Percentiles rank a stretch among this genome's conserved stretches.
Evolutionary conservation across 371 early-diverging fungal genomes (phyloP).

Genomic region (Mucor velutinosus): DNA sequence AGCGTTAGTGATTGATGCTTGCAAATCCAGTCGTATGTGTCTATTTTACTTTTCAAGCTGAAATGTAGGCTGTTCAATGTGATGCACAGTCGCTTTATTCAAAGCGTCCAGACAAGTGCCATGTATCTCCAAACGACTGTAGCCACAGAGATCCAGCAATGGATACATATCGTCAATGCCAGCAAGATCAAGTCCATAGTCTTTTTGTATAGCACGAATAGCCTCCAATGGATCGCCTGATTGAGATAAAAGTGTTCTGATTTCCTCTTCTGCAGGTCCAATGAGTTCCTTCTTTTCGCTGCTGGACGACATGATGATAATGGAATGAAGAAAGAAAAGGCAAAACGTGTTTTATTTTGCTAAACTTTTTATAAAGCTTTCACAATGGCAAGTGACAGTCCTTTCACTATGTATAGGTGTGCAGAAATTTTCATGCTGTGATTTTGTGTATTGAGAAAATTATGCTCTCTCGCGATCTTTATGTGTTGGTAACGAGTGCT

Average conservation of each 20-base stretch:
- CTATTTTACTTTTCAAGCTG: conserved; percentile 46
- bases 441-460: no score
- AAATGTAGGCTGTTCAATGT: conserved; percentile 43
- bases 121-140: conserved; percentile 59
- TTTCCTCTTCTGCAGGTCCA: conserved; percentile 40
- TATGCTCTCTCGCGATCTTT: no score
- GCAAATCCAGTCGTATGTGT: no score
- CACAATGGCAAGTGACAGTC: neutral
- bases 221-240: conserved; percentile 44
- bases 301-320: conserved; percentile 1
- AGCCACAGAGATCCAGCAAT: conserved; percentile 62
- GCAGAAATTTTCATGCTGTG: no score
- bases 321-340: neutral
- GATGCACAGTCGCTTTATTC: conserved; percentile 42
- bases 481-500: no score
- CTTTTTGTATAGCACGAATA: conserved; percentile 39
- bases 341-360: neutral
- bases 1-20: no score
- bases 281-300: conserved; percentile 23
- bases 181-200: conserved; percentile 50
- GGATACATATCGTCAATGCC: conserved; percentile 61
- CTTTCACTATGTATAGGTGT: no score
- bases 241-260: conserved; percentile 33
- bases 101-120: conserved; percentile 56
- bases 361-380: neutral